Evolutionary conservation across 1,284 basidiomycete genomes (phyloP).

Genomic region (Ceratobasidium papillatum): DNA sequence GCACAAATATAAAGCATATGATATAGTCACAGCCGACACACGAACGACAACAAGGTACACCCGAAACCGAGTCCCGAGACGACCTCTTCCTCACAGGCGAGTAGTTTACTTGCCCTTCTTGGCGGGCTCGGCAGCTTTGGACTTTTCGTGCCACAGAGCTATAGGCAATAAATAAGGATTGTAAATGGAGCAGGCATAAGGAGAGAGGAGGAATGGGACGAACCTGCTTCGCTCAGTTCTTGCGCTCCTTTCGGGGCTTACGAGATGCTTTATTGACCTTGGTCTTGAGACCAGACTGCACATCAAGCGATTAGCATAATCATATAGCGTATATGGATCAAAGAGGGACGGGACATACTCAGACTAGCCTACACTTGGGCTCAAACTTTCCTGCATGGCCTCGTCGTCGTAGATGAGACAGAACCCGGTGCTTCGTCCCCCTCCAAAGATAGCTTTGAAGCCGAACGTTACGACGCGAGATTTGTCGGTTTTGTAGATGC

Average conservation of each 20-base stretch:
- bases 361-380: slow-evolving; percentile 93
- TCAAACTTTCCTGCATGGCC: slow-evolving; percentile 95
- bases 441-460: slow-evolving; percentile 95
- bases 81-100: slow-evolving; percentile 26
- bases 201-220: slow-evolving; percentile 43
- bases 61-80: slow-evolving; percentile 2
- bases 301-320: no score
- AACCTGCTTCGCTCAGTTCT: slow-evolving; percentile 99
- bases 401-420: slow-evolving; percentile 98
- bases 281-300: slow-evolving; percentile 82
- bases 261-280: slow-evolving; percentile 94
- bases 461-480: slow-evolving; percentile 80
- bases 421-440: slow-evolving; percentile 97
- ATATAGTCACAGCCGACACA: slow-evolving; percentile 12
- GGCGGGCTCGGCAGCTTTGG: slow-evolving; percentile 86
- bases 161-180: no score
- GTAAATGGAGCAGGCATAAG: no score
- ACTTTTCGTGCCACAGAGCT: slow-evolving; percentile 94
- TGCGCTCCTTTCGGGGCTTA: slow-evolving; percentile 99
- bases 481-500: slow-evolving; percentile 68
- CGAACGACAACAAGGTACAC: background rate
- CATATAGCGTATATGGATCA: background rate
- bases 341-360: slow-evolving; percentile 66
- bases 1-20: slow-evolving; percentile 21
- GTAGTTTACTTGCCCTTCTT: slow-evolving; percentile 83